Evolutionary conservation across 495 filamentous ascomycete species (phyloP).

Genomic region (Penicillium antarcticum): DNA sequence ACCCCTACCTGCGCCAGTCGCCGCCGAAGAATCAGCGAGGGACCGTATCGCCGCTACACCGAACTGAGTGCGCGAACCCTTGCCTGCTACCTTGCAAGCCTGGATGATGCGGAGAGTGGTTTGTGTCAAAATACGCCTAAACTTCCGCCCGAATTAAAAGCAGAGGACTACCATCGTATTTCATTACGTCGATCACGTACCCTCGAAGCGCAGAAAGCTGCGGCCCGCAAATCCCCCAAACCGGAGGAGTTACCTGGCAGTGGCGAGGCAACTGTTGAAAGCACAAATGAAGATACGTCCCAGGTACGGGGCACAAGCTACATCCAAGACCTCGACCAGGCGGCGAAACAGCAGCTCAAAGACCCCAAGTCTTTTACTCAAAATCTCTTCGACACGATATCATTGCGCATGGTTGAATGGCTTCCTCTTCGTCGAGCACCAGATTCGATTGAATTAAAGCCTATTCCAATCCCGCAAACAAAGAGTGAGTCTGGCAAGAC

Average conservation of each 20-base stretch:
- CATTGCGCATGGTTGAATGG: slow-evolving; percentile 80
- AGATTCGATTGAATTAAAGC: slow-evolving; percentile 17
- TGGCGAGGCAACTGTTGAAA: too few species aligned
- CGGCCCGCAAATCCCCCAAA: not conserved
- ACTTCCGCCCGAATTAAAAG: slow-evolving; percentile 26
- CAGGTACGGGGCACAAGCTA: slow-evolving; percentile 6
- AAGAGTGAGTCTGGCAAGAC: slow-evolving; percentile 7
- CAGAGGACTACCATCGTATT: slow-evolving; percentile 25
- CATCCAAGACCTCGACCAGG: slow-evolving; percentile 20
- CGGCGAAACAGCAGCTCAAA: slow-evolving; percentile 53
- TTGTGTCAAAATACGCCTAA: slow-evolving; percentile 61
- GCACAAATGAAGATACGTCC: too few species aligned
- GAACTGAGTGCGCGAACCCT: slow-evolving; percentile 69
- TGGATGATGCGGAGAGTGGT: slow-evolving; percentile 71
- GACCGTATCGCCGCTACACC: slow-evolving; percentile 70
- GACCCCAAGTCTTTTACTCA: slow-evolving; percentile 85
- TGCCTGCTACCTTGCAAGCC: slow-evolving; percentile 72
- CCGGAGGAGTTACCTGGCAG: not conserved
- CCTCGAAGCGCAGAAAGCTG: slow-evolving; percentile 16
- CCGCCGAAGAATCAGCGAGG: slow-evolving; percentile 61
- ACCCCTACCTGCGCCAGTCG: slow-evolving; percentile 80
- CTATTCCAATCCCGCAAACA: not conserved
- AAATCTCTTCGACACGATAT: slow-evolving; percentile 72
- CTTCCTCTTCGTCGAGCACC: slow-evolving; percentile 50
- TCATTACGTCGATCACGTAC: slow-evolving; percentile 29